Evolutionary conservation across 768 basidiomycete genomes (phyloP).

Genomic region (Rhizopogon roseolus): DNA sequence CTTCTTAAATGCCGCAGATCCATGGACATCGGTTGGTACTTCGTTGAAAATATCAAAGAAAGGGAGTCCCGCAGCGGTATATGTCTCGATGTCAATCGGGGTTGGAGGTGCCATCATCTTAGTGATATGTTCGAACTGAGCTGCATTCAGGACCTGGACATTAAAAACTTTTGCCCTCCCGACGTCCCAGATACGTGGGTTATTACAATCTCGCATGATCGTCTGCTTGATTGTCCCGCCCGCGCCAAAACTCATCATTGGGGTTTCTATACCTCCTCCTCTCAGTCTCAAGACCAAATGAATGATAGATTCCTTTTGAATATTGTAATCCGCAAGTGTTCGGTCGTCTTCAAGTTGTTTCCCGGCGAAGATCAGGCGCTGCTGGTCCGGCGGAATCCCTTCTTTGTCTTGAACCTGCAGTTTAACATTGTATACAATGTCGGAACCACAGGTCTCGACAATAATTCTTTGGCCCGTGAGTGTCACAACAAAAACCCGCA

Average conservation of each 20-base stretch:
- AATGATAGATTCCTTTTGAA: slow-evolving; percentile 68
- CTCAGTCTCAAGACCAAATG: slow-evolving; percentile 56
- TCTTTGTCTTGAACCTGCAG: slow-evolving; percentile 90
- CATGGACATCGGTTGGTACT: not conserved
- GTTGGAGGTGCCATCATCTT: not conserved
- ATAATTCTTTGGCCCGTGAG: slow-evolving; percentile 80
- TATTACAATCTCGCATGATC: not conserved
- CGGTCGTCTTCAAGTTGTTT: slow-evolving; percentile 28
- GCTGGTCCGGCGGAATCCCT: slow-evolving; percentile 91
- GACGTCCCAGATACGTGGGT: not conserved
- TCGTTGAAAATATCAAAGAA: not conserved
- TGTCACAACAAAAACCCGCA: slow-evolving; percentile 83
- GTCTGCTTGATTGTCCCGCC: not conserved
- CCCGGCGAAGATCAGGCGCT: slow-evolving; percentile 89
- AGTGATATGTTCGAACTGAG: not conserved
- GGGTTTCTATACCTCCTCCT: slow-evolving; percentile 51
- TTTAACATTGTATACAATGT: slow-evolving; percentile 73
- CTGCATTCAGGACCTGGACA: not conserved
- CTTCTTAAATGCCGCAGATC: not conserved
- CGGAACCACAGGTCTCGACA: slow-evolving; percentile 74
- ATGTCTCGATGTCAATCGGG: not conserved
- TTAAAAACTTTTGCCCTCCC: not conserved
- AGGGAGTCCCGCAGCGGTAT: not conserved
- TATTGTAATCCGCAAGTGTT: slow-evolving; percentile 48
- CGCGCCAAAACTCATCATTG: not conserved